Evolutionary conservation across 768 basidiomycete genomes (phyloP).

Genomic region (Hericium coralloides): DNA sequence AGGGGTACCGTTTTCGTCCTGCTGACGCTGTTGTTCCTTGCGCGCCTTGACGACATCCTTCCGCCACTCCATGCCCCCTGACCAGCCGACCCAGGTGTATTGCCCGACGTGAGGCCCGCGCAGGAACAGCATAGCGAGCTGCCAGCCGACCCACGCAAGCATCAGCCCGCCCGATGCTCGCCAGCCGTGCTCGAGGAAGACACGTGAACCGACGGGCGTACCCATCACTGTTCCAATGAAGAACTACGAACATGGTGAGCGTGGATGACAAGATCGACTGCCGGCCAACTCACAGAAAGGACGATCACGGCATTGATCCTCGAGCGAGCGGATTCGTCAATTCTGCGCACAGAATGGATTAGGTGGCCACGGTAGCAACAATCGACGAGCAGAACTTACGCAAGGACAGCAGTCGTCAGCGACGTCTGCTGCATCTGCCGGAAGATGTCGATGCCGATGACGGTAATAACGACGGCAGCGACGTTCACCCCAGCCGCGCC

Average conservation of each 20-base stretch:
- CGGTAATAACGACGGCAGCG: slow-evolving; percentile 25
- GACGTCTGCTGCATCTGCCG: slow-evolving; percentile 28
- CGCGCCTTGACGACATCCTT: neutral
- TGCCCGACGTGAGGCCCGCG: slow-evolving; percentile 20
- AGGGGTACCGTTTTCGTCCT: neutral
- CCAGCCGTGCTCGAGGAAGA: slow-evolving; percentile 28
- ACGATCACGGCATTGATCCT: slow-evolving; percentile 7
- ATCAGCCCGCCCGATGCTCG: slow-evolving; percentile 16
- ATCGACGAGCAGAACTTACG: neutral
- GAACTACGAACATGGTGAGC: neutral
- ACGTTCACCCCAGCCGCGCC: slow-evolving; percentile 25
- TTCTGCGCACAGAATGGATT: neutral
- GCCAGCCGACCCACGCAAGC: slow-evolving; percentile 21
- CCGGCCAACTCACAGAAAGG: neutral
- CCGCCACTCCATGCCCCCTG: slow-evolving; percentile 4
- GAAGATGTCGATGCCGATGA: slow-evolving; percentile 25
- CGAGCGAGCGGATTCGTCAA: neutral
- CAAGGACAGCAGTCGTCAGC: slow-evolving; percentile 5
- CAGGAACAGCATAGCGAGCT: slow-evolving; percentile 19
- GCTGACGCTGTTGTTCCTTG: neutral
- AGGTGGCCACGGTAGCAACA: neutral
- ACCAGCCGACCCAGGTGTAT: slow-evolving; percentile 9
- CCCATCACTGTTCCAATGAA: slow-evolving; percentile 27
- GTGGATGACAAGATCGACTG: neutral
- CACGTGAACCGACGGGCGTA: slow-evolving; percentile 26